These are phyloP conservation scores for Jatropha multifida DNA, from an alignment of 441 rosid species.

Conservation along the genomic window DNA sequence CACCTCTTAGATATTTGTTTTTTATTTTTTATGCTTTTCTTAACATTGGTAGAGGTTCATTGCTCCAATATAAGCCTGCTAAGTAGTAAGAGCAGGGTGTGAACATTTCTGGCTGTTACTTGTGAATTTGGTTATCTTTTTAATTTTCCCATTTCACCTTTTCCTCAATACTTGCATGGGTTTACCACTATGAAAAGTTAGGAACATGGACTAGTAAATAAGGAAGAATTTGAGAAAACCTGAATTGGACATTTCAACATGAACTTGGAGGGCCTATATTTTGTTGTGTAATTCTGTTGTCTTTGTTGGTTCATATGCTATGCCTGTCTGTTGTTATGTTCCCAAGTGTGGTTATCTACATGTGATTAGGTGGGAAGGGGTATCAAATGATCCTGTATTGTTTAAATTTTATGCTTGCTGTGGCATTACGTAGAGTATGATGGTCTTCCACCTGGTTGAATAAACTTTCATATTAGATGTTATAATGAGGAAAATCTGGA, in stretches of 20 bases:
- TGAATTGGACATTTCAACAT: not conserved
- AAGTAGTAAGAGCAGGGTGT: not conserved
- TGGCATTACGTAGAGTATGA: not conserved
- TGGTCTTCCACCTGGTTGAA: not conserved
- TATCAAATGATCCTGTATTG: not conserved
- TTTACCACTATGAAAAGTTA: not conserved
- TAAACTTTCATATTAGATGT: not conserved
- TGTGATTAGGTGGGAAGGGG: not conserved
- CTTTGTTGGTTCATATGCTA: not conserved
- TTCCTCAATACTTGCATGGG: not conserved
- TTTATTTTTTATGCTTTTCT: not conserved
- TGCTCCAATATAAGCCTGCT: not conserved
- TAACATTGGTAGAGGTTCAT: not conserved
- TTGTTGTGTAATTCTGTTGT: not conserved
- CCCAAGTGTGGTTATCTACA: not conserved
- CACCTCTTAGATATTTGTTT: not conserved
- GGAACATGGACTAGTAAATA: not conserved
- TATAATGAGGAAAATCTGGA: not conserved
- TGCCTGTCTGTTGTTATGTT: not conserved
- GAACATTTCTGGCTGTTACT: not conserved
- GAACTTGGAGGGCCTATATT: not conserved
- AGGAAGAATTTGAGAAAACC: not conserved
- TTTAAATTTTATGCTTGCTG: too few species aligned
- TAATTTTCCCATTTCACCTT: not conserved
- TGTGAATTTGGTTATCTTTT: not conserved